Evolutionary conservation across 768 basidiomycete species (phyloP).

Genomic region (Candolleomyces eurysporus): DNA sequence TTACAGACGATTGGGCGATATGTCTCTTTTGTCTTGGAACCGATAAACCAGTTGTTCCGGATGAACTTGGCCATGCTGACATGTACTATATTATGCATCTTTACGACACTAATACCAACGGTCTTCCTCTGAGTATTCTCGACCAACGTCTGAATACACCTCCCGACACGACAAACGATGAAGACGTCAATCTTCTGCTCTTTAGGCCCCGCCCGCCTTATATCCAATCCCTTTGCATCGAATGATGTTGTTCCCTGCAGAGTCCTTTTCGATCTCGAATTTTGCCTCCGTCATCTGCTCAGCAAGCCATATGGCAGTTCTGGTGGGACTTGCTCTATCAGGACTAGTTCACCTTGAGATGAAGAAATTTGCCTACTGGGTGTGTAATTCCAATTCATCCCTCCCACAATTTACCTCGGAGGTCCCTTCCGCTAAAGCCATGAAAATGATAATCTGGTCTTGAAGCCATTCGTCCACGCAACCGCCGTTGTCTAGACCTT

Average conservation of each 20-base stretch:
- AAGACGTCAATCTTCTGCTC: too few species aligned
- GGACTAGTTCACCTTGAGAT: not conserved
- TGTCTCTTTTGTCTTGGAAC: conserved; percentile 87
- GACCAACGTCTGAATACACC: not conserved
- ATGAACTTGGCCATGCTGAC: not conserved
- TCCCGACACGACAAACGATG: too few species aligned
- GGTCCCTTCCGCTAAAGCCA: conserved; percentile 66
- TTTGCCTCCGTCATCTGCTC: conserved; percentile 66
- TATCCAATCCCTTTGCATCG: conserved; percentile 68
- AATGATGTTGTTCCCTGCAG: conserved; percentile 41
- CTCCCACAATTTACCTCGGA: conserved; percentile 55
- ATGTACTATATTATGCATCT: conserved; percentile 15
- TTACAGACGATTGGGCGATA: conserved; percentile 77
- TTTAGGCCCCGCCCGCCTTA: conserved; percentile 8
- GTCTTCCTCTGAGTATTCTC: not conserved
- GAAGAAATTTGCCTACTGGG: conserved; percentile 45
- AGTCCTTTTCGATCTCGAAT: conserved; percentile 52
- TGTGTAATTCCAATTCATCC: conserved; percentile 65
- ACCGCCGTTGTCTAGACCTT: conserved; percentile 60
- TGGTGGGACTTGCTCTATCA: conserved; percentile 12
- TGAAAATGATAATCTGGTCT: conserved; percentile 78
- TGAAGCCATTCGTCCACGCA: conserved; percentile 72
- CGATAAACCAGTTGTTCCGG: conserved; percentile 33
- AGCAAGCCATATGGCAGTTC: conserved; percentile 73
- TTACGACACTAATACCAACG: conserved; percentile 24